Conservation (phyloP, 768 basidiomycete genomes). For the Tephrocybe sp. region DNA sequence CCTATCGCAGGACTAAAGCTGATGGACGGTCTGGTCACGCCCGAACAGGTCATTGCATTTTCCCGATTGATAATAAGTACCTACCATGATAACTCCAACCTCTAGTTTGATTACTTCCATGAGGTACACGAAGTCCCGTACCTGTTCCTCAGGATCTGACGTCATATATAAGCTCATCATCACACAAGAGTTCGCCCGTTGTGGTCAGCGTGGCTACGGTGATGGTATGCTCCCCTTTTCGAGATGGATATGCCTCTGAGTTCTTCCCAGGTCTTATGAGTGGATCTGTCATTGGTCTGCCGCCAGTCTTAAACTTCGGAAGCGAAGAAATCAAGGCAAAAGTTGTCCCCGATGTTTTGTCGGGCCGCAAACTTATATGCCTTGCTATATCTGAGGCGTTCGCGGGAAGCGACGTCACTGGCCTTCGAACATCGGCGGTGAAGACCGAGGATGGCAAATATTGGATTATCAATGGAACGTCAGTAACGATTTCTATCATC, state of each 20-base stretch:
- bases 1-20: conserved; percentile 54
- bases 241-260: neutral
- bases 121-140: conserved; percentile 37
- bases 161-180: conserved; percentile 58
- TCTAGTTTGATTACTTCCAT: conserved; percentile 88
- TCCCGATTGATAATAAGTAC: neutral
- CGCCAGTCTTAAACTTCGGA: conserved; percentile 84
- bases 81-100: neutral
- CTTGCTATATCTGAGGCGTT: conserved; percentile 89
- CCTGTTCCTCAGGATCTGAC: neutral
- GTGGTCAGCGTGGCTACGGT: conserved; percentile 73
- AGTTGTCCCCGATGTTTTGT: conserved; percentile 64
- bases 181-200: conserved; percentile 74
- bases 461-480: conserved; percentile 76
- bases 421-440: conserved; percentile 69
- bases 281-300: conserved; percentile 82
- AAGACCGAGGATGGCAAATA: conserved; percentile 79
- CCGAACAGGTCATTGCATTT: conserved; percentile 59
- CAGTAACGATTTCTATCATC: conserved; percentile 16
- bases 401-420: conserved; percentile 80
- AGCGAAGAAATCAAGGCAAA: conserved; percentile 51
- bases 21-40: conserved; percentile 77
- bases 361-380: conserved; percentile 76
- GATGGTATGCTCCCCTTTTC: conserved; percentile 48
- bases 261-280: conserved; percentile 50